Evolutionary conservation across 2,329 filamentous ascomycete genomes (phyloP).

Genomic region (Nothophaeocryptopus gaeumannii): DNA sequence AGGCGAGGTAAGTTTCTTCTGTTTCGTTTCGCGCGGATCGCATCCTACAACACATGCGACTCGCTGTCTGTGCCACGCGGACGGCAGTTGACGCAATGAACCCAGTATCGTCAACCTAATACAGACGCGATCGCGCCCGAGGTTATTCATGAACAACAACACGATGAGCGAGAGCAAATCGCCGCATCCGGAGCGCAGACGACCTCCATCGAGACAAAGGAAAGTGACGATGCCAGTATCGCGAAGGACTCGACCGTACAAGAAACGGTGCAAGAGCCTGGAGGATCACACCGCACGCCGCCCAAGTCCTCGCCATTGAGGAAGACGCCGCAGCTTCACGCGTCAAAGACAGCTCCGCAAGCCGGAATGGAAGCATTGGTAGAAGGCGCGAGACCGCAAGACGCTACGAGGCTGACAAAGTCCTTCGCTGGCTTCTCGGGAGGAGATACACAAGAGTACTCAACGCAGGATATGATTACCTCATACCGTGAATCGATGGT

Average conservation of each 20-base stretch:
- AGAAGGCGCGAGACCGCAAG: constrained; percentile 18
- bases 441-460: constrained; percentile 48
- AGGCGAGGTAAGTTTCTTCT: constrained; percentile 21
- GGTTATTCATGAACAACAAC: background rate
- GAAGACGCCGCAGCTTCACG: constrained; percentile 16
- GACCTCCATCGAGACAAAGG: background rate
- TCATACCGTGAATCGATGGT: constrained; percentile 41
- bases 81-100: constrained; percentile 28
- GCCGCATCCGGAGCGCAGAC: background rate
- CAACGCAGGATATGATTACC: constrained; percentile 37
- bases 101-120: constrained; percentile 28
- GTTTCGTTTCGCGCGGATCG: background rate
- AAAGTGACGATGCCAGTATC: constrained; percentile 1
- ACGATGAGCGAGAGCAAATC: background rate
- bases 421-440: constrained; percentile 39
- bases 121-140: constrained; percentile 6
- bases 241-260: constrained; percentile 17
- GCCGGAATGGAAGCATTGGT: constrained; percentile 27
- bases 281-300: constrained; percentile 10
- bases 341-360: constrained; percentile 24
- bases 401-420: constrained; percentile 17
- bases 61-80: background rate
- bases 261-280: constrained; percentile 13
- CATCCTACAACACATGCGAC: too few species aligned
- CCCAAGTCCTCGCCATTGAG: constrained; percentile 11